Evolutionary conservation across 1,284 basidiomycete species (phyloP), one percentile per base, ranked within the genome.

Genomic region (Sphagnurus paluster): DNA sequence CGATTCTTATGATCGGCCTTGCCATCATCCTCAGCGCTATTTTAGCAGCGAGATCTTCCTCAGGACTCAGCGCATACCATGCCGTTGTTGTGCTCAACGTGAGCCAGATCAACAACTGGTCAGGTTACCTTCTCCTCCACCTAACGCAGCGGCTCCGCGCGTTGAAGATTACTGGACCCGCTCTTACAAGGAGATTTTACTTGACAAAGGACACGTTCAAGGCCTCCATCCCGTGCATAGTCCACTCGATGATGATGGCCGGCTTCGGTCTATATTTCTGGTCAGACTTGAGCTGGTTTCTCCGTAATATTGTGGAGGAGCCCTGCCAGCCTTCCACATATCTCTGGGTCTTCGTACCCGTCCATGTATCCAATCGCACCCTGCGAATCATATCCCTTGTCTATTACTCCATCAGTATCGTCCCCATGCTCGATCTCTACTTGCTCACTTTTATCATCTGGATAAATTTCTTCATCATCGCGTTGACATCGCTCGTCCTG

Each of bases 221-320:
- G 11, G 29, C 25, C 2, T 29, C 39, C 16, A 30, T 41, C n/a
- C 39, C 28, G 4, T 43, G 23, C 33, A 35, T 20, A 11, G 8
- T 23, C 2, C 42, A 43, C 19, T 24, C 42, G 16, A 37, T 28
- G 4, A 37, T 37, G 34, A 44, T 44, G 42, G 16, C 42, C 19
- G 42, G 42, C 9, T 26, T 43, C n/a, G 42, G 42, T 10, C 16
- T 43, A 1, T 43, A 43, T 13, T 43, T 43, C 16, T 43, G 42
- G 42, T 5, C 32, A 8, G 20, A 43, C 10, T 24, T 30, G 14
- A 16, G 4, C 10, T 14, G 13, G 3, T 35, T 43, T 19, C 5
- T 35, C 9, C 14, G 10, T 3, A 10, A 28, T 5, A 17, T 34
- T 3, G 19, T 4, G 9, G n/a, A 14, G 19, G 14, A 26, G 16